Percentiles rank a stretch among this genome's conserved stretches.
Conservation (phyloP, 1,284 basidiomycete genomes). For the Polyporus tsugae region DNA sequence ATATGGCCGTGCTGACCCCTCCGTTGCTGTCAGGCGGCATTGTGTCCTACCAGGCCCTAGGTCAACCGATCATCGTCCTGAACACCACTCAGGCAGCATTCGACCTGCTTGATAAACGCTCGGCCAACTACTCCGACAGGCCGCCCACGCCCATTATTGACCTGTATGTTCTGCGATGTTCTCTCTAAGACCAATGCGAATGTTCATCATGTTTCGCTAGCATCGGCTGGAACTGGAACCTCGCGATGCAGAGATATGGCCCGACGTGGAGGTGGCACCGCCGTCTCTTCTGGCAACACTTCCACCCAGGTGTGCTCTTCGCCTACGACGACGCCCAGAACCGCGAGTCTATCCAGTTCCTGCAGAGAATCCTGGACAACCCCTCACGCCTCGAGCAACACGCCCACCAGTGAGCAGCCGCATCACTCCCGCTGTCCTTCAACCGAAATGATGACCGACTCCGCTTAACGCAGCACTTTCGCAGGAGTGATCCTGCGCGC, state of each 20-base stretch:
- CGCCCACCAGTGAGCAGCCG: too few relatives aligned
- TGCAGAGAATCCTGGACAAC: slow-evolving; percentile 20
- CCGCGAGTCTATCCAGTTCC: slow-evolving; percentile 14
- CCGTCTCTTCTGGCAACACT: slow-evolving; percentile 35
- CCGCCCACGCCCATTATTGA: too few relatives aligned
- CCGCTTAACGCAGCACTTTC: slow-evolving; percentile 22
- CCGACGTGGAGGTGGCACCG: slow-evolving; percentile 31
- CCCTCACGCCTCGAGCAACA: too few relatives aligned
- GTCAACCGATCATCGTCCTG: too few relatives aligned
- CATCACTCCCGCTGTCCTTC: too few relatives aligned
- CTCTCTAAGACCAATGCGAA: too few relatives aligned
- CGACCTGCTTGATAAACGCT: slow-evolving; percentile 19
- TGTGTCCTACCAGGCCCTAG: too few relatives aligned
- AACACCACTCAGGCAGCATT: slow-evolving; percentile 18
- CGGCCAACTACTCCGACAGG: too few relatives aligned
- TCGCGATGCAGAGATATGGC: slow-evolving; percentile 33
- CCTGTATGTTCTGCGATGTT: too few relatives aligned
- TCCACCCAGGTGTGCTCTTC: slow-evolving; percentile 28
- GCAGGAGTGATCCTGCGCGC: slow-evolving; percentile 25
- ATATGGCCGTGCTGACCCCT: too few relatives aligned
- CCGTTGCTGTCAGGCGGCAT: too few relatives aligned
- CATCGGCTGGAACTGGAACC: slow-evolving; percentile 32
- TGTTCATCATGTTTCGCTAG: too few relatives aligned
- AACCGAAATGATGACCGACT: slow-evolving; percentile 6
- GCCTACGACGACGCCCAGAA: slow-evolving; percentile 18